Evolutionary conservation across 2,329 filamentous ascomycete species (phyloP), one percentile per base, ranked within the genome.

Genomic region (Colletotrichum spaethianum): DNA sequence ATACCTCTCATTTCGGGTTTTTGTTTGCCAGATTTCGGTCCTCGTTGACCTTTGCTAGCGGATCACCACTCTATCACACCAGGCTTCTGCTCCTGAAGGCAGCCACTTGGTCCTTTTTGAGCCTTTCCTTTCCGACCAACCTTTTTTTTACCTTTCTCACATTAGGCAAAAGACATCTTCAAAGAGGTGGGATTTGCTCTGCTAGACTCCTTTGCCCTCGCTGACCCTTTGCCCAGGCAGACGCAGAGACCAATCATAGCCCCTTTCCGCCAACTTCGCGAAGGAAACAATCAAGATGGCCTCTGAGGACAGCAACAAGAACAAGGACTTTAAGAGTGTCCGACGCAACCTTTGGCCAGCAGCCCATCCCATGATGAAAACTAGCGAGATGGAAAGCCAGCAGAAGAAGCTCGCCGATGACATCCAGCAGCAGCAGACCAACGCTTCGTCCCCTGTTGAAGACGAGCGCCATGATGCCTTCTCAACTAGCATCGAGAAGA

Each of bases 271-370:
- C 55, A 20, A 8, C 0, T 38, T 44, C 61, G 40, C 38, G 38
- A 56, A 31, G 23, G 40, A 63, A 23, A 7, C 23, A 36, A 46
- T 11, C 16, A 68, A 33, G n/a, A 72, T 72, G 64, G 42, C 48
- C 12, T 50, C 44, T 23, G n/a, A 38, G 14, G 40, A 28, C 61
- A 42, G 3, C 12, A 28, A 53, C 16, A n/a, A 46, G 5, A 36
- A 60, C 9, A 52, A 38, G 12, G 42, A 50, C 9, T 9, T 18
- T 14, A 42, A 42, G 26, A 16, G 48, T 36, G 50, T 63, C 26
- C 64, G 64, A 12, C 56, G 57, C 12, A n/a, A 31, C 23, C 50
- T 68, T 28, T 68, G 56, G 50, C 56, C 64, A 20, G 28, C 31
- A 2, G n/a, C 31, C 36, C n/a, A 56, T 12, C 42, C 26, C 7